Evolutionary conservation across 768 basidiomycete species (phyloP).

Genomic region (Butyriboletus loyo): DNA sequence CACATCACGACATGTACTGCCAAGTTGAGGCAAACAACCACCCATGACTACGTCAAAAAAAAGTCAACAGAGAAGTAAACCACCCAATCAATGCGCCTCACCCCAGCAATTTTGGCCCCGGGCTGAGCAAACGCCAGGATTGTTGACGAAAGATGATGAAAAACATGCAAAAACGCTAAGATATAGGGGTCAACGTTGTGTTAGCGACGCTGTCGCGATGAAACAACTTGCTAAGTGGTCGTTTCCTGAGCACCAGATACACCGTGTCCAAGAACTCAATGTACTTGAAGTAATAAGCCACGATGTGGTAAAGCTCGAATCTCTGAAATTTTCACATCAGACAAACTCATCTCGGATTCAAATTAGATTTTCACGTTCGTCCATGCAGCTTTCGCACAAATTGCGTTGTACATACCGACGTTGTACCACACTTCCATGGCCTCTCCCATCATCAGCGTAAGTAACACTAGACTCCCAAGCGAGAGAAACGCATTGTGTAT

Average conservation of each 20-base stretch:
- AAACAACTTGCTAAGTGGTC: constrained; percentile 72
- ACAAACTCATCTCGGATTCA: background rate
- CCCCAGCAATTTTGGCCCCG: constrained; percentile 84
- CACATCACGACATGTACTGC: constrained; percentile 95
- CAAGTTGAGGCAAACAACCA: constrained; percentile 83
- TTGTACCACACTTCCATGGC: constrained; percentile 70
- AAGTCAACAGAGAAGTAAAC: background rate
- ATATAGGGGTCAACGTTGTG: background rate
- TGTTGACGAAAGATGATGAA: constrained; percentile 95
- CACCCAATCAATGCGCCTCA: constrained; percentile 25
- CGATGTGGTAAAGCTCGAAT: constrained; percentile 92
- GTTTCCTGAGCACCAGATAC: constrained; percentile 96
- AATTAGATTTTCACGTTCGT: constrained; percentile 60
- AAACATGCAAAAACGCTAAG: constrained; percentile 92
- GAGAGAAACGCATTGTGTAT: constrained; percentile 85
- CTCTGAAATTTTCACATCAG: constrained; percentile 43
- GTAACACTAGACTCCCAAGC: constrained; percentile 71
- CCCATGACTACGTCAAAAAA: constrained; percentile 67
- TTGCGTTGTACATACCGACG: constrained; percentile 66
- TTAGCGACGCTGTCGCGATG: background rate
- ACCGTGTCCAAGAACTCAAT: constrained; percentile 92
- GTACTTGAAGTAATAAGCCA: constrained; percentile 98
- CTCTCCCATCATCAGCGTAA: constrained; percentile 82
- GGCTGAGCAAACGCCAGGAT: constrained; percentile 89
- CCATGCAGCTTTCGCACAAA: constrained; percentile 77